phyloP scores from a whole-genome alignment of 768 basidiomycete genomes.

The Naematelia aurantialba region DNA sequence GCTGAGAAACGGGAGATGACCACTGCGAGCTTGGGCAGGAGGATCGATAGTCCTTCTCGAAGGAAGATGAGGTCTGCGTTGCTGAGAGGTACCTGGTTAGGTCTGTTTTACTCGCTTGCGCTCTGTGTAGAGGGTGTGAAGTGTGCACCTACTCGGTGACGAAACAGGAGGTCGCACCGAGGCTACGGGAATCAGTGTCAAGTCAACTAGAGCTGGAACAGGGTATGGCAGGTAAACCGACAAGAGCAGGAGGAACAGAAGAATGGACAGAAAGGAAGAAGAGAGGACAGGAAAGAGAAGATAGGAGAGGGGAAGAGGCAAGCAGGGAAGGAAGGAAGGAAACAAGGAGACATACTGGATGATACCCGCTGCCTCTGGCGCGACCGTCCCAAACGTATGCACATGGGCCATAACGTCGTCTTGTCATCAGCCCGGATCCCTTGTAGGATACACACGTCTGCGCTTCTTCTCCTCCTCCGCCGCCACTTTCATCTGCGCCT shows the following conservation, averaged over 20 bases:
- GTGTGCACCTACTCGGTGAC: conserved; percentile 80
- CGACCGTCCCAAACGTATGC: conserved; percentile 89
- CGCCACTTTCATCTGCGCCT: conserved; percentile 84
- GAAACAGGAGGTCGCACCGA: conserved; percentile 97
- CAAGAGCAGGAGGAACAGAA: too few relatives aligned
- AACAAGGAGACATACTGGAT: conserved; percentile 75
- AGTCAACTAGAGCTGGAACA: too few relatives aligned
- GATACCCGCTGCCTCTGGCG: conserved; percentile 90
- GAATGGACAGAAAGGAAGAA: too few relatives aligned
- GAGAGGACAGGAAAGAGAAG: too few relatives aligned
- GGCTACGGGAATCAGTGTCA: conserved; percentile 54
- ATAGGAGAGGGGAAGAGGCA: too few relatives aligned
- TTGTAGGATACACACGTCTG: conserved; percentile 55
- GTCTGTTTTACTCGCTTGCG: neutral
- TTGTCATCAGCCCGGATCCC: conserved; percentile 13
- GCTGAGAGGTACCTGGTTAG: conserved; percentile 57
- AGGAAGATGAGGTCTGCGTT: conserved; percentile 98
- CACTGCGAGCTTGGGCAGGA: conserved; percentile 80
- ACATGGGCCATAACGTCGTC: conserved; percentile 99
- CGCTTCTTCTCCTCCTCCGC: conserved; percentile 94
- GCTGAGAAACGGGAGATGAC: conserved; percentile 81
- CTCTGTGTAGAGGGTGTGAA: too few relatives aligned
- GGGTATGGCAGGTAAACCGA: too few relatives aligned
- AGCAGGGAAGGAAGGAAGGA: too few relatives aligned
- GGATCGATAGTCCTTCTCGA: conserved; percentile 74